phyloP scores from a whole-genome alignment of 768 basidiomycete species.

The Hemileccinum impolitum region DNA sequence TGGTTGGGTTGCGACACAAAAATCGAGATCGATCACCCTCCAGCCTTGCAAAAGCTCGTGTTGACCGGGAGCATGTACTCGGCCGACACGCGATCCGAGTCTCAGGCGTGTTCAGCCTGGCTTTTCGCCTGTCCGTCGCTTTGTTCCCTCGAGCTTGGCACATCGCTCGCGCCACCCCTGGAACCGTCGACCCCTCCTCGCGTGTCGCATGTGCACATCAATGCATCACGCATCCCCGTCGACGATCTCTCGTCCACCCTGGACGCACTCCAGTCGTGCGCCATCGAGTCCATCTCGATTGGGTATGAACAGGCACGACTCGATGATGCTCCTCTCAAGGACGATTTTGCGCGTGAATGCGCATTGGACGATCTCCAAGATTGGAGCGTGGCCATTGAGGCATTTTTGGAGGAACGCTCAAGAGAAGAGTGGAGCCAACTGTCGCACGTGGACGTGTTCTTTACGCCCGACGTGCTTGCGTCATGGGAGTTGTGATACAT shows the following conservation, averaged over 20 bases:
- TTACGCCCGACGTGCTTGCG: slow-evolving; percentile 15
- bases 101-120: slow-evolving; percentile 25
- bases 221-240: slow-evolving; percentile 24
- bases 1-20: slow-evolving; percentile 51
- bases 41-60: slow-evolving; percentile 17
- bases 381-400: slow-evolving; percentile 21
- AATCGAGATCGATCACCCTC: slow-evolving; percentile 8
- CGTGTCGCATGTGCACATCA: slow-evolving; percentile 22
- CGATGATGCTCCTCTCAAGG: slow-evolving; percentile 8
- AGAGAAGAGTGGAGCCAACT: slow-evolving; percentile 17
- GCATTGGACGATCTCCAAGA: slow-evolving; percentile 32
- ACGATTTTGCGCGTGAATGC: slow-evolving; percentile 28
- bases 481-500: slow-evolving; percentile 22
- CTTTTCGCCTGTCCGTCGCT: slow-evolving; percentile 23
- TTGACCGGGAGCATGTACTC: slow-evolving; percentile 33
- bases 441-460: slow-evolving; percentile 14
- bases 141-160: slow-evolving; percentile 19
- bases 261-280: slow-evolving; percentile 13
- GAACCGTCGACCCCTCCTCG: background rate
- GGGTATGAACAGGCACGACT: slow-evolving; percentile 14
- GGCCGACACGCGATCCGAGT: slow-evolving; percentile 12
- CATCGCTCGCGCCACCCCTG: slow-evolving; percentile 18
- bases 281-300: slow-evolving; percentile 22
- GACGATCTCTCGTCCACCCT: slow-evolving; percentile 24
- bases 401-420: slow-evolving; percentile 16